Percentiles rank a stretch among this genome's conserved stretches.
These are phyloP conservation scores for Talaromyces sp. DNA, from an alignment of 2,329 filamentous ascomycete species.

Conservation along the genomic window DNA sequence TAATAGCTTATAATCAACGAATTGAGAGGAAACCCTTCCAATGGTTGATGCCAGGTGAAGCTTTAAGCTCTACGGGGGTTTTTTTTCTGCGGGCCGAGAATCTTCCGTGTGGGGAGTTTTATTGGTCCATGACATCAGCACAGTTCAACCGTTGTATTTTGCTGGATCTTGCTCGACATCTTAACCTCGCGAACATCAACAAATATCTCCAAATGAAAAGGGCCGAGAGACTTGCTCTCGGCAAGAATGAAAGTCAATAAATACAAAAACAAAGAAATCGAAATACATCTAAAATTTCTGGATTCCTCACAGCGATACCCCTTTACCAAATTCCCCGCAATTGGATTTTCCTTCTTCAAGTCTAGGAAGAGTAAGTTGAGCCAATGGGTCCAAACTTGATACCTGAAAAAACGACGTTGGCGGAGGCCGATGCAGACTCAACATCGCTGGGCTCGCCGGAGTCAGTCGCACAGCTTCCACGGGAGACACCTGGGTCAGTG, in stretches of 20 bases:
- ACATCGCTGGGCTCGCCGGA: constrained; percentile 57
- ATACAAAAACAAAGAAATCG: not conserved
- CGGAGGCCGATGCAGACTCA: constrained; percentile 50
- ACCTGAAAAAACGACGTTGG: constrained; percentile 61
- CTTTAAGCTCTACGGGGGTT: constrained; percentile 17
- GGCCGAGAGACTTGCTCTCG: not conserved
- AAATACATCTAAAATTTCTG: not conserved
- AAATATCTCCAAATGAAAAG: not conserved
- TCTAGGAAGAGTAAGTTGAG: constrained; percentile 50
- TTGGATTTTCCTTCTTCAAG: too few species aligned
- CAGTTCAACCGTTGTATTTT: not conserved
- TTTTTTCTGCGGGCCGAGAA: constrained; percentile 27
- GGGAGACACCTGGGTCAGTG: constrained; percentile 52
- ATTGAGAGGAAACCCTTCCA: not conserved
- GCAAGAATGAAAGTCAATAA: not conserved
- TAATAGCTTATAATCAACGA: not conserved
- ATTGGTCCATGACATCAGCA: constrained; percentile 16
- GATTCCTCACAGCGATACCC: not conserved
- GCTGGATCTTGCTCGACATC: not conserved
- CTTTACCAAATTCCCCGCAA: not conserved
- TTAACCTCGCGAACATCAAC: not conserved
- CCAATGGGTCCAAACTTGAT: constrained; percentile 62
- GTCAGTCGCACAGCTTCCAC: constrained; percentile 58
- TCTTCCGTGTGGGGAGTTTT: constrained; percentile 12
- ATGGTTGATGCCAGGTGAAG: constrained; percentile 1